Conservation (phyloP, 805 yeast species). For the Metschnikowia corniflorae region DNA sequence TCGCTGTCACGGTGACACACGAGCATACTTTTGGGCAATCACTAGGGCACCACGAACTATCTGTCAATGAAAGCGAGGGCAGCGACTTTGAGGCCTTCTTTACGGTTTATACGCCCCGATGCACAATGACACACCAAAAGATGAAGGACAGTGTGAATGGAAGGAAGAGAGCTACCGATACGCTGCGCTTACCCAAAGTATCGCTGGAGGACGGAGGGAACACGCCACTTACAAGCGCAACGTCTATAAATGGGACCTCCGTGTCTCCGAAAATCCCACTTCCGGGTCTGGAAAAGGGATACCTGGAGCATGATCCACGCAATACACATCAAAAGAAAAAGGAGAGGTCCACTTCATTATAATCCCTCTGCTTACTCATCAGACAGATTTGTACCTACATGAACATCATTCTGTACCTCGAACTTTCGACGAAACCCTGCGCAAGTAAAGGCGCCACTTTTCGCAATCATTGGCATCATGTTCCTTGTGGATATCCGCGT, state of each 20-base stretch:
- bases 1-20: neutral
- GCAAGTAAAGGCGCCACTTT: too few species aligned
- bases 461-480: too few species aligned
- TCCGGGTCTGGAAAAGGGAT: conserved; percentile 15
- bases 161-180: conserved; percentile 1
- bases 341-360: too few species aligned
- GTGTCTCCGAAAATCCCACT: conserved; percentile 5
- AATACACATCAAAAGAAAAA: too few species aligned
- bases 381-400: too few species aligned
- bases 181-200: conserved; percentile 4
- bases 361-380: too few species aligned
- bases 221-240: conserved; percentile 37
- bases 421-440: too few species aligned
- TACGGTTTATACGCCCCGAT: neutral
- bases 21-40: conserved; percentile 10
- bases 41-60: conserved; percentile 1
- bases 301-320: too few species aligned
- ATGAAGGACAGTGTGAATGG: neutral
- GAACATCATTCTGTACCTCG: too few species aligned
- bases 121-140: neutral
- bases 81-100: conserved; percentile 17
- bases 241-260: conserved; percentile 21
- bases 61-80: conserved; percentile 22
- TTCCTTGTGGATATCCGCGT: too few species aligned
- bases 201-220: conserved; percentile 17